Evolutionary conservation across 805 yeast species (phyloP), one percentile per base, ranked within the genome.

Genomic region (Spencermartinsiella europaea): DNA sequence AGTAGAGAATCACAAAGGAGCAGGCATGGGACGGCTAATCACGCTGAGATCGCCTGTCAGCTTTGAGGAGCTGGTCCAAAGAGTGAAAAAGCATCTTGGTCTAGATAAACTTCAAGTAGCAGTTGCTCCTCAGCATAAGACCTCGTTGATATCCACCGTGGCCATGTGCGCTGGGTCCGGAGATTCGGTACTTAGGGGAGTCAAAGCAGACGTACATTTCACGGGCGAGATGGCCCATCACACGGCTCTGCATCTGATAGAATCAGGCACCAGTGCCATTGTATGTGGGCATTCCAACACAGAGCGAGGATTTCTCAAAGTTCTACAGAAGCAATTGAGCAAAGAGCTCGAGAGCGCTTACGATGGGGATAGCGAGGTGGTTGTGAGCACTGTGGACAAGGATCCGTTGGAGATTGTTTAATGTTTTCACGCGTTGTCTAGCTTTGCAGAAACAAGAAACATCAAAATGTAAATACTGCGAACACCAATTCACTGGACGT

Each of bases 91-190:
- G 0, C 67, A 71, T 22, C 65, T 91, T 38, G 71, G 69, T 0
- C 64, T 91, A 45, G 45, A 64, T 0, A 65, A 79, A 51, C 68
- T 90, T 5, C 95, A 86, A 61, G 76, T 87, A 1, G 86, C 87
- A 1, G 59, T 70, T 0, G 62, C 64, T 12, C 58, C 55, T 4
- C 54, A 57, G 2, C 62, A 57, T 5, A 61, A 37, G 53, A 63
- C 46, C 37, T 25, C 52, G 14, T 49, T 49, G 8, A 66, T 66
- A 4, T 49, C 49, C 2, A 73, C 77, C 0, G 69, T 89, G 19
- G 98, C 97, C 0, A 64, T 93, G 14, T 93, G 99, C 66, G 98
- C 99, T 2, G 99, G 99, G 0, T 85, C 96, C 1, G 98, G 99
- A 0, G 83, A 85, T 2, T 73, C 82, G 1, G 87, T 90, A 1